These are phyloP conservation scores for Luzula sylvatica DNA, from an alignment of 176 grass and related monocot species.

Conservation along the genomic window DNA sequence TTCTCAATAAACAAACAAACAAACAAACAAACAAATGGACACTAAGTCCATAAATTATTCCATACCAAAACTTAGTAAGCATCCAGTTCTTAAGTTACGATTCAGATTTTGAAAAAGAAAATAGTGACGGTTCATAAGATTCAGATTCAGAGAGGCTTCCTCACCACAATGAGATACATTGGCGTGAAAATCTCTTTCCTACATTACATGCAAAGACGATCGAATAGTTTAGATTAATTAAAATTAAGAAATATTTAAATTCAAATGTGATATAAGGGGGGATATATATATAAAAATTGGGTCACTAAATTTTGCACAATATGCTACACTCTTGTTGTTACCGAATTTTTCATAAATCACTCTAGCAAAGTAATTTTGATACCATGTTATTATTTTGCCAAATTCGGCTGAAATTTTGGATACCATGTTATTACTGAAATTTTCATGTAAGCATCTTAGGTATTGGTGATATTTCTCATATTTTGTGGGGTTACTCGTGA, in stretches of 20 bases:
- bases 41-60: conserved; percentile 2
- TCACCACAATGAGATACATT: conserved; percentile 76
- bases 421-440: too few relatives aligned
- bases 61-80: neutral
- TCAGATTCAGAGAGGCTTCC: conserved; percentile 48
- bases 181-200: conserved; percentile 97
- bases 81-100: neutral
- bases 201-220: conserved; percentile 2
- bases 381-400: too few relatives aligned
- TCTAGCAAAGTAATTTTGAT: too few relatives aligned
- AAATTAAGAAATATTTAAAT: neutral
- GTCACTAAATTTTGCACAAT: too few relatives aligned
- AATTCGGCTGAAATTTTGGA: too few relatives aligned
- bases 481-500: too few relatives aligned
- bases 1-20: conserved; percentile 7
- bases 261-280: neutral
- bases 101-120: neutral
- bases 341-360: too few relatives aligned
- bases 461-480: too few relatives aligned
- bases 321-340: too few relatives aligned
- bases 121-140: neutral
- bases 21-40: conserved; percentile 1
- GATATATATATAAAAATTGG: neutral
- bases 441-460: conserved; percentile 20
- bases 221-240: neutral